Evolutionary conservation across 768 basidiomycete species (phyloP).

Genomic region (Hericium erinaceus): DNA sequence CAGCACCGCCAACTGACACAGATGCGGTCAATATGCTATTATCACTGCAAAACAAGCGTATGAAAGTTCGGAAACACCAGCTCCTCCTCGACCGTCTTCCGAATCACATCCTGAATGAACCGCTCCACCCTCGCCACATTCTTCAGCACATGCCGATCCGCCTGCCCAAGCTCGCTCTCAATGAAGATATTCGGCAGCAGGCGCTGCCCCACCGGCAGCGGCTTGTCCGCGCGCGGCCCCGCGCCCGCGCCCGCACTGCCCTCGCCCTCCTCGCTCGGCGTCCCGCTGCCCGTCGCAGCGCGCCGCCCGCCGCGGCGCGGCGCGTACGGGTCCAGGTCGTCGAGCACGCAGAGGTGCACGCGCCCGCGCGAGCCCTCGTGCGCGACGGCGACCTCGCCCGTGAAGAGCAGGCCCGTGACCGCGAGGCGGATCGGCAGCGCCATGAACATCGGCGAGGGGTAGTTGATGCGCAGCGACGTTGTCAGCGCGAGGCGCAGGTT

Average conservation of each 20-base stretch:
- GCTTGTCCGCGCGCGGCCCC: conserved; percentile 49
- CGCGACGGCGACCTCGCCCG: conserved; percentile 82
- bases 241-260: conserved; percentile 15
- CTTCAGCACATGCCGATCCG: conserved; percentile 90
- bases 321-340: conserved; percentile 80
- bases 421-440: conserved; percentile 89
- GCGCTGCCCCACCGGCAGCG: conserved; percentile 71
- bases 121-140: conserved; percentile 93
- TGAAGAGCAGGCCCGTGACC: conserved; percentile 83
- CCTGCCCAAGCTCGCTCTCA: conserved; percentile 94
- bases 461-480: conserved; percentile 93
- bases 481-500: conserved; percentile 83
- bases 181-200: conserved; percentile 82
- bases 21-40: too few relatives aligned
- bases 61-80: conserved; percentile 95
- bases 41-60: conserved; percentile 33
- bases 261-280: conserved; percentile 43
- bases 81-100: conserved; percentile 93
- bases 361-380: conserved; percentile 79
- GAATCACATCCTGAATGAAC: conserved; percentile 91
- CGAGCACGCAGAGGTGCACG: conserved; percentile 82
- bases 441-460: conserved; percentile 96
- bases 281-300: conserved; percentile 32
- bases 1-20: too few relatives aligned
- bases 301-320: conserved; percentile 37